phyloP scores from a whole-genome alignment of 805 yeast species.

The Kluyveromyces starmeri region DNA sequence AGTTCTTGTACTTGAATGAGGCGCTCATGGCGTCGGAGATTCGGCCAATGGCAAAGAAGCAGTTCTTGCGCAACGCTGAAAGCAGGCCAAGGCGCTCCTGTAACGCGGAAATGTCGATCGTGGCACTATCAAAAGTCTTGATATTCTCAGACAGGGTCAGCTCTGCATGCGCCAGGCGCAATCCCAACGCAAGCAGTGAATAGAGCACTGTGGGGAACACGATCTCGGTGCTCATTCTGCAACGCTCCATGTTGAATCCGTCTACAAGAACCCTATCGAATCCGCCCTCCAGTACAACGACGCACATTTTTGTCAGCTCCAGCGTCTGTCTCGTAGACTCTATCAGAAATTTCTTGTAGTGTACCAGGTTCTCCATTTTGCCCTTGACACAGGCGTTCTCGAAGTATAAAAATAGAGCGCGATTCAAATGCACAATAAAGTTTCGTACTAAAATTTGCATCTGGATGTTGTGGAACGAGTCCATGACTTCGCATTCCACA shows the following conservation, averaged over 20 bases:
- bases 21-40: conserved; percentile 2
- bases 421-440: neutral
- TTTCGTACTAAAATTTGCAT: conserved; percentile 2
- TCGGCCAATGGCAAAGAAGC: neutral
- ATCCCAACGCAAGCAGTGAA: conserved; percentile 1
- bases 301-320: conserved; percentile 2
- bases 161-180: conserved; percentile 3
- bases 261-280: conserved; percentile 2
- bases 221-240: conserved; percentile 1
- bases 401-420: conserved; percentile 2
- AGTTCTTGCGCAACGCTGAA: neutral
- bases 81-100: neutral
- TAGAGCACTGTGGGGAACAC: conserved; percentile 4
- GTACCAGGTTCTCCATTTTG: neutral
- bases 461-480: conserved; percentile 4
- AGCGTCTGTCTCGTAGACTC: conserved; percentile 1
- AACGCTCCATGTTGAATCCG: conserved; percentile 1
- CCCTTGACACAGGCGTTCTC: conserved; percentile 3
- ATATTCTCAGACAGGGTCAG: neutral
- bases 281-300: conserved; percentile 2
- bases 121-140: neutral
- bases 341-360: conserved; percentile 1
- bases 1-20: conserved; percentile 3
- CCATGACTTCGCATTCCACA: conserved; percentile 2
- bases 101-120: neutral